These are phyloP conservation scores for Leccinum ochraceum DNA, from an alignment of 768 basidiomycete species.

Conservation along the genomic window DNA sequence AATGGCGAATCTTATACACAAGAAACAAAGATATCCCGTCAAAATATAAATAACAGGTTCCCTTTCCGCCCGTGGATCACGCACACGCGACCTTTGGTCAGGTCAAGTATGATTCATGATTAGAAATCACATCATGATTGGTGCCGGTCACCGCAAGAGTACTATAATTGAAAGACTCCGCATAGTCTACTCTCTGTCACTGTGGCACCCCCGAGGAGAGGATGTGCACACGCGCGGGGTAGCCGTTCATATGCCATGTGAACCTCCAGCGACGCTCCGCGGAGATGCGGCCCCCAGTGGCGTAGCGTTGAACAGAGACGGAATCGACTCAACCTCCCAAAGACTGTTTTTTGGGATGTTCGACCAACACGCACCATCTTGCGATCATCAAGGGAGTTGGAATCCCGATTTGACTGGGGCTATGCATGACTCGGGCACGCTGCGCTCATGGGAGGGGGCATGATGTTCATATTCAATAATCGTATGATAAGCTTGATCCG, in stretches of 20 bases:
- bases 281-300: background rate
- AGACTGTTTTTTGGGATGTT: background rate
- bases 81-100: background rate
- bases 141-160: background rate
- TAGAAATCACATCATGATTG: background rate
- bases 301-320: background rate
- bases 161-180: background rate
- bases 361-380: background rate
- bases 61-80: background rate
- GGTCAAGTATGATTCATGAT: background rate
- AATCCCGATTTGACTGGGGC: constrained; percentile 4
- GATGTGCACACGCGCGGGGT: background rate
- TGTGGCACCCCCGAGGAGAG: background rate
- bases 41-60: background rate
- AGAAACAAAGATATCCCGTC: background rate
- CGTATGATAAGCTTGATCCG: background rate
- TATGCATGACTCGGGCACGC: background rate
- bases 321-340: background rate
- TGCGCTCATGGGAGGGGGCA: constrained; percentile 1
- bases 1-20: background rate
- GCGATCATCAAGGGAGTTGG: constrained; percentile 21
- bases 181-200: background rate
- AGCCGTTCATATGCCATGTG: background rate
- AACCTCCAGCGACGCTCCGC: constrained; percentile 2
- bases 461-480: background rate